These are phyloP conservation scores for Teunomyces gatunensis DNA, from an alignment of 805 yeast genomes.

Conservation along the genomic window DNA sequence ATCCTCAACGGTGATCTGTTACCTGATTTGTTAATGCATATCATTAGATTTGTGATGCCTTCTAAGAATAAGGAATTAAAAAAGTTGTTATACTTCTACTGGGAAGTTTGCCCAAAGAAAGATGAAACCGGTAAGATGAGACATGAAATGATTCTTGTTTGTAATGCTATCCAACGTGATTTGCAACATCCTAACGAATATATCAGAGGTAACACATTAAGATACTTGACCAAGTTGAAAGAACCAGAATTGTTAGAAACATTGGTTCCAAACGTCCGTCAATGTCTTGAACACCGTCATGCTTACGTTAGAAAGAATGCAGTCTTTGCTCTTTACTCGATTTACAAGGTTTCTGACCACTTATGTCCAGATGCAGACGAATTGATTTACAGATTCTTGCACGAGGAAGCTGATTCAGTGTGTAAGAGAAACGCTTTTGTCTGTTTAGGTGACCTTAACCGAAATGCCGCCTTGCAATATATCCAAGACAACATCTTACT, in stretches of 20 bases:
- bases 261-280: constrained; percentile 86
- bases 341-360: constrained; percentile 78
- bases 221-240: constrained; percentile 84
- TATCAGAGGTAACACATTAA: constrained; percentile 90
- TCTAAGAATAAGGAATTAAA: constrained; percentile 86
- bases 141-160: constrained; percentile 97
- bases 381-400: constrained; percentile 67
- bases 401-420: constrained; percentile 84
- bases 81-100: constrained; percentile 88
- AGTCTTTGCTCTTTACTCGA: constrained; percentile 82
- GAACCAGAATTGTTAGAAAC: constrained; percentile 96
- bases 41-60: constrained; percentile 96
- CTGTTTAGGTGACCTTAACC: constrained; percentile 75
- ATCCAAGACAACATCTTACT: constrained; percentile 65
- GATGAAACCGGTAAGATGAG: constrained; percentile 86
- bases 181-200: constrained; percentile 97
- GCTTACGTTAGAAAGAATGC: constrained; percentile 98
- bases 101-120: constrained; percentile 96
- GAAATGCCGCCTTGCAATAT: constrained; percentile 81
- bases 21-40: constrained; percentile 93
- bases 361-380: constrained; percentile 96
- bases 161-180: constrained; percentile 97
- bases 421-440: constrained; percentile 95
- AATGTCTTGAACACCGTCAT: constrained; percentile 92
- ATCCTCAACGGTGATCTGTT: constrained; percentile 91